Base-by-base conservation (phyloP, 2,329 filamentous ascomycete species). In the Pseudophaeomoniella oleicola region DNA sequence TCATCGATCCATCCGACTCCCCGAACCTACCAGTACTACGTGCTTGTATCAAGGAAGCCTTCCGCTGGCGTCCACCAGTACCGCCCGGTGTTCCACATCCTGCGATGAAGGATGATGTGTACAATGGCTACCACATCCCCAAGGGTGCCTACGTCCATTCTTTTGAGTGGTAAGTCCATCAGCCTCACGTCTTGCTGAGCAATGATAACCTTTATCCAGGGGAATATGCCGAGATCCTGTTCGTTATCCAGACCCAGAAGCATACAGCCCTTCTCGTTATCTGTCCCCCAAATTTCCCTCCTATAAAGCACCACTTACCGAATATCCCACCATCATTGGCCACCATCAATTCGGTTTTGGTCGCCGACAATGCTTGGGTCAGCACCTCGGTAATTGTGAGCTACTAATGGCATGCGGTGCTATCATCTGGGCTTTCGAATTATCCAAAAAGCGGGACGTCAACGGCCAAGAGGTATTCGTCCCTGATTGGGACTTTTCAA, bases 71-170 rank as follows among this genome's bases (percentile, higher is more conserved):
- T 16, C 63, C 63, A 41, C 67, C 64, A 35, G 65, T 69, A 2
- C 61, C 57, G 19, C 13, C 46, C 62, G 65, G 65, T 32, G 64
- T 69, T 17, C 64, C 66, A 3, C 64, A 67, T 41, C 64, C 67
- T 42, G 63, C 63, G 40, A 65, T 69, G 44, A 59, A 56, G n/a
- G 66, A 69, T 41, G 64, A 69, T 36, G 57, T 60, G 42, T 69
- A 61, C 46, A 55, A 57, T 22, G 65, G 63, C 12, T 67, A 62
- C 43, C 64, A 62, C 49, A 62, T 69, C 19, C 55, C 60, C 18
- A 69, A 68, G 50, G 66, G 66, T 17, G 60, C 60, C 4, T 50
- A 59, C 15, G 57, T 63, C 27, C 50, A 62, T 12, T 57, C 59
- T 1, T 46, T 62, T 13, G 59, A 63, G 39, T 61, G 59, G 57